phyloP scores from a whole-genome alignment of 331 rosid genomes.

The Prunus yedoensis region DNA sequence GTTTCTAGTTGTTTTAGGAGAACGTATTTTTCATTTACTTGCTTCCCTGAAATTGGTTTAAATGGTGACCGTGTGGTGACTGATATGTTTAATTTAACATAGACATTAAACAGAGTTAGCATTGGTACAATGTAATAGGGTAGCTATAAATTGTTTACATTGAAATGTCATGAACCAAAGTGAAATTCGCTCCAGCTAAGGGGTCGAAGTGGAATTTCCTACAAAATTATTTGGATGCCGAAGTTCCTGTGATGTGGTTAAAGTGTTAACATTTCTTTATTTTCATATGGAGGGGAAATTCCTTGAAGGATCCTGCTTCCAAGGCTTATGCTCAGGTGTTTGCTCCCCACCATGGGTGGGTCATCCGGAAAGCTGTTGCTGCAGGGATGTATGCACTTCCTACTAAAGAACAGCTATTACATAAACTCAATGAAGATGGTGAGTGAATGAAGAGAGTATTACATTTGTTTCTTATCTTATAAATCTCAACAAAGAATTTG shows the following conservation, averaged over 20 bases:
- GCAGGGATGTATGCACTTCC: slow-evolving; percentile 95
- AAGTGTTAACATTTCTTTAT: slow-evolving; percentile 16
- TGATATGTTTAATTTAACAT: not conserved
- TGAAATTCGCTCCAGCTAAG: not conserved
- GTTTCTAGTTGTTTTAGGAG: not conserved
- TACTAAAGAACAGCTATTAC: slow-evolving; percentile 65
- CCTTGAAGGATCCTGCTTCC: slow-evolving; percentile 81
- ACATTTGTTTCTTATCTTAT: slow-evolving; percentile 3
- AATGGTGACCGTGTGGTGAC: not conserved
- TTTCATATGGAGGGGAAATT: slow-evolving; percentile 57
- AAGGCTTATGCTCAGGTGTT: slow-evolving; percentile 74
- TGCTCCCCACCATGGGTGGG: slow-evolving; percentile 93
- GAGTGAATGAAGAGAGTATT: slow-evolving; percentile 30
- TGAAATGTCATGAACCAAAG: not conserved
- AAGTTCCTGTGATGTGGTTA: not conserved
- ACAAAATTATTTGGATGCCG: not conserved
- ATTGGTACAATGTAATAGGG: not conserved
- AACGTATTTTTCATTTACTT: not conserved
- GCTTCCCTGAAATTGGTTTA: not conserved
- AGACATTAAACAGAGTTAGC: not conserved
- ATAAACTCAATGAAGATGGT: slow-evolving; percentile 84
- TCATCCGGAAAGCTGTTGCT: slow-evolving; percentile 81
- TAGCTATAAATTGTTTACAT: not conserved
- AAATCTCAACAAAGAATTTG: not conserved
- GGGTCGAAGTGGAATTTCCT: not conserved